These are phyloP conservation scores for Gossypium ekmanianum DNA, from an alignment of 345 rosid species.

Conservation along the genomic window DNA sequence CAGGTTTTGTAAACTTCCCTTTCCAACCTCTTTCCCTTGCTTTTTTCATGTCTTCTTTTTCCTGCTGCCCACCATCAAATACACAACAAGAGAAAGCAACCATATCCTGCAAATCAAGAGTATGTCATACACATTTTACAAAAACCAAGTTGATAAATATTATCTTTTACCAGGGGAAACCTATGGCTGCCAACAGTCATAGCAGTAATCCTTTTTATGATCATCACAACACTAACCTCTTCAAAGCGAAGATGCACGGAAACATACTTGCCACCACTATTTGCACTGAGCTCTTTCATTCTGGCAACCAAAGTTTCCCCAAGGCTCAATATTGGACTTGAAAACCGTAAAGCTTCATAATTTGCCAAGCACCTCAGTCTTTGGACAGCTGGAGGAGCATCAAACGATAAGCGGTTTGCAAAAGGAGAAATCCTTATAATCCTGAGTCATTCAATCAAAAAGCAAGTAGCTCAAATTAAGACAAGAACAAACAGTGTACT, in stretches of 20 bases:
- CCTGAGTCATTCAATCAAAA: slow-evolving; percentile 48
- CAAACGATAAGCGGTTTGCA: slow-evolving; percentile 95
- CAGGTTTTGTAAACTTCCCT: slow-evolving; percentile 97
- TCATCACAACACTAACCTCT: slow-evolving; percentile 62
- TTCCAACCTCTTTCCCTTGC: slow-evolving; percentile 99
- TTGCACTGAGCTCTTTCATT: slow-evolving; percentile 89
- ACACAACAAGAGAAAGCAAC: slow-evolving; percentile 99
- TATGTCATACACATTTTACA: slow-evolving; percentile 10
- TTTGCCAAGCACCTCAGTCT: slow-evolving; percentile 92
- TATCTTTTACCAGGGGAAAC: neutral
- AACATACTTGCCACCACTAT: slow-evolving; percentile 78
- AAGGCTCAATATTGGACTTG: slow-evolving; percentile 64
- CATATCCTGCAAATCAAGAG: slow-evolving; percentile 66
- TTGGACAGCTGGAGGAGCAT: slow-evolving; percentile 92
- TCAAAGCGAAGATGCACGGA: slow-evolving; percentile 99
- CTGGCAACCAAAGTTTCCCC: slow-evolving; percentile 83
- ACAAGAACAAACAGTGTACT: slow-evolving; percentile 1
- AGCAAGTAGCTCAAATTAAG: slow-evolving; percentile 9
- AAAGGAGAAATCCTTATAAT: slow-evolving; percentile 96
- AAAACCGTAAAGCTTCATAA: slow-evolving; percentile 81
- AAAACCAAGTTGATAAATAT: neutral
- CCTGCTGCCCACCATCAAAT: slow-evolving; percentile 93
- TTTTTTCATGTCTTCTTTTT: slow-evolving; percentile 78
- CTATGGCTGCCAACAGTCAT: slow-evolving; percentile 1
- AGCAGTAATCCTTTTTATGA: neutral